phyloP scores from a whole-genome alignment of 208 protist genomes.

The Jaenimonas drosophilae region DNA sequence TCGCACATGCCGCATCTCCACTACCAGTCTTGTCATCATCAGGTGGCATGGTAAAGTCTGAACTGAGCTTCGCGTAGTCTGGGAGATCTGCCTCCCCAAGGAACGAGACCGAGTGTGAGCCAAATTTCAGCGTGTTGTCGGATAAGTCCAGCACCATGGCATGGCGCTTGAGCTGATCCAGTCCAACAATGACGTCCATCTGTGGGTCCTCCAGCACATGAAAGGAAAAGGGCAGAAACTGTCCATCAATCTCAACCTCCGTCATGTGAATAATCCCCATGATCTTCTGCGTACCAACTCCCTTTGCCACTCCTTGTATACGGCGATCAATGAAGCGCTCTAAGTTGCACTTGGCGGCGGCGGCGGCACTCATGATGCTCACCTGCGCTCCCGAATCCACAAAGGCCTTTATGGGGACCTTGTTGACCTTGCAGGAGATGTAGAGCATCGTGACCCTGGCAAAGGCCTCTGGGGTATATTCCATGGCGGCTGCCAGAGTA shows the following conservation, averaged over 20 bases:
- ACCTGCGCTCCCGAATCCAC: slow-evolving; percentile 88
- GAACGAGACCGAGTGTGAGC: slow-evolving; percentile 32
- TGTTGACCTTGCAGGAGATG: slow-evolving; percentile 87
- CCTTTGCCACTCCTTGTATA: slow-evolving; percentile 71
- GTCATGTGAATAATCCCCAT: slow-evolving; percentile 90
- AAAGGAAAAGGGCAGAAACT: slow-evolving; percentile 78
- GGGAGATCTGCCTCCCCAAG: slow-evolving; percentile 44
- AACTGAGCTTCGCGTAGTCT: slow-evolving; percentile 4
- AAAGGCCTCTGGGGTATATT: slow-evolving; percentile 93
- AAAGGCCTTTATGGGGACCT: slow-evolving; percentile 88
- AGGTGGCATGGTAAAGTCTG: background rate
- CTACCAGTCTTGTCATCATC: too few relatives aligned
- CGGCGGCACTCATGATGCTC: slow-evolving; percentile 71
- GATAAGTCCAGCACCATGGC: slow-evolving; percentile 67
- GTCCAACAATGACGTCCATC: slow-evolving; percentile 91
- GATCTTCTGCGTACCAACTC: slow-evolving; percentile 86
- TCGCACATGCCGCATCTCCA: background rate
- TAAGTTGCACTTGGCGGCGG: slow-evolving; percentile 82
- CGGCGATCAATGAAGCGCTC: slow-evolving; percentile 84
- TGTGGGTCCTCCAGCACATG: slow-evolving; percentile 80
- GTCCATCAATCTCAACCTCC: slow-evolving; percentile 57
- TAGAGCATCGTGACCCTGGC: slow-evolving; percentile 88
- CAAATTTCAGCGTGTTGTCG: slow-evolving; percentile 40
- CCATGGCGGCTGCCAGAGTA: slow-evolving; percentile 84
- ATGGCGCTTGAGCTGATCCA: slow-evolving; percentile 91